Base-by-base conservation (phyloP, 257 asterid genomes). In the Thymus quinquecostatus region DNA sequence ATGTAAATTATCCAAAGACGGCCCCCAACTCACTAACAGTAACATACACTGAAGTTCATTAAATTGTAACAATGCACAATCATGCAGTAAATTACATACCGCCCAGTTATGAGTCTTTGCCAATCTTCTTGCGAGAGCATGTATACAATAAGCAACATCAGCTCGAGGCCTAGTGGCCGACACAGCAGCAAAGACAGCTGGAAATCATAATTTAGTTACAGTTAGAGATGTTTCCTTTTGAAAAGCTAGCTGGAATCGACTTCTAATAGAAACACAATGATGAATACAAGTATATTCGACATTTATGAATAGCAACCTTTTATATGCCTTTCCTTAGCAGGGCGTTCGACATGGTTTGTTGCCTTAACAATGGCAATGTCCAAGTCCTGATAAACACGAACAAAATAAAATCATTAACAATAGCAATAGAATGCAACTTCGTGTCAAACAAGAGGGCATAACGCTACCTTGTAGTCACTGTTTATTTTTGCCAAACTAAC, bases 331-430 rank as follows among this genome's bases (percentile, higher is more conserved):
- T 95, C 99, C 74, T 95, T 92, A 8, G 98, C 94, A n/a, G 98
- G 98, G 14, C 88, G 93, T 68, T 95, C 99, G 4, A 86, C 95
- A 58, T 94, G 99, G 85, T 94, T 94, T 63, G 99, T 94, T 8
- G 99, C 99, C 92, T 84, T 91, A 74, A 94, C 99, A 81, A 94
- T 84, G 62, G 99, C 99, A 76, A 94, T 88, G 78, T 94, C 99
- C 86, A 94, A 83, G 45, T 91, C 99, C 99, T 94, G 79, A 9
- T 64, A 60, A 49, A 38, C 38, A 32, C 65, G 49, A 14, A 49
- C 5, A 34, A 49, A 66, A 40, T 13, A 65, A 63, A 53, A 72
- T 60, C 47, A 59, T 60, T 51, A 61, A 53, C 62, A 53, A 80
- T 28, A 2, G 14, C 66, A 8, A 32, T 5, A 74, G 38, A 29